A percentile compares a stretch with the other conserved stretches of the same genome.
Evolutionary conservation across 805 yeast species (phyloP).

Genomic region (Candida saitoana): DNA sequence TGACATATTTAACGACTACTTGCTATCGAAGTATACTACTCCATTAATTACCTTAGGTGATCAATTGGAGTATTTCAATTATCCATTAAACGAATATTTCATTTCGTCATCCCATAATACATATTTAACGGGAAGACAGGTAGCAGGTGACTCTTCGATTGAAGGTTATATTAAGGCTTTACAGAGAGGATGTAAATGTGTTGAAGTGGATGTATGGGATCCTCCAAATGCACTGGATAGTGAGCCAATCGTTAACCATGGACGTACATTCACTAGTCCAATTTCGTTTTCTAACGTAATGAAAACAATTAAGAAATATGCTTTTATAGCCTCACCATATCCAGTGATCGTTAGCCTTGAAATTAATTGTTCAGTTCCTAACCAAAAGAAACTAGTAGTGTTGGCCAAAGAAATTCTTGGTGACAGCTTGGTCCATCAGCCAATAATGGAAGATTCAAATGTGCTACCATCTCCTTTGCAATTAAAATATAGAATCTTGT

Average conservation of each 20-base stretch:
- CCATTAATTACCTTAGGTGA: constrained; percentile 13
- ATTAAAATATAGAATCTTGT: constrained; percentile 63
- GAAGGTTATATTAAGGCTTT: constrained; percentile 85
- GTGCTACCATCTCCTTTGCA: constrained; percentile 69
- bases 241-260: constrained; percentile 90
- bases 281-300: constrained; percentile 67
- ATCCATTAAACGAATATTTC: constrained; percentile 79
- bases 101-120: constrained; percentile 96
- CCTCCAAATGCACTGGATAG: constrained; percentile 22
- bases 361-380: constrained; percentile 65
- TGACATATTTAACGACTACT: constrained; percentile 32
- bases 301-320: constrained; percentile 72
- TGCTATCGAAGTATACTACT: constrained; percentile 26
- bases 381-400: constrained; percentile 58
- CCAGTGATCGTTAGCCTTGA: constrained; percentile 88
- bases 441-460: constrained; percentile 27
- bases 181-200: constrained; percentile 88
- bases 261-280: constrained; percentile 74
- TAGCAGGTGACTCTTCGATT: constrained; percentile 80
- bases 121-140: constrained; percentile 80
- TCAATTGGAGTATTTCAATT: constrained; percentile 20
- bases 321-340: constrained; percentile 80
- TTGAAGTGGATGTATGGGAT: constrained; percentile 97
- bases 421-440: constrained; percentile 46
- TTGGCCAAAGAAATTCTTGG: constrained; percentile 57